Evolutionary conservation across 1,284 basidiomycete genomes (phyloP), one percentile per base, ranked within the genome.

Genomic region (Xerocomus cyaneibrunnescens): DNA sequence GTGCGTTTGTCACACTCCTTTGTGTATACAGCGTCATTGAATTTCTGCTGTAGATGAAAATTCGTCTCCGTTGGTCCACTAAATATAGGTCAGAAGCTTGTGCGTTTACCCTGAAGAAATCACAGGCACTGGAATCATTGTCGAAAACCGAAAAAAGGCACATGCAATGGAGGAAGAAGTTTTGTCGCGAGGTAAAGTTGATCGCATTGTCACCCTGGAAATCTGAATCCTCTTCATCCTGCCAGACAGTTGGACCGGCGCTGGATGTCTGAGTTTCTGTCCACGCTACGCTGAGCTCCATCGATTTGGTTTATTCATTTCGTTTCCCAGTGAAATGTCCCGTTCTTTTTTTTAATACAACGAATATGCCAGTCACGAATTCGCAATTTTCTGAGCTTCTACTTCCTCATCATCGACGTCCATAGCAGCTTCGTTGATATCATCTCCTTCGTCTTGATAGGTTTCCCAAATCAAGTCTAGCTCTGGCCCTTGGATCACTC

Each of bases 401-500:
- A 52, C 62, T 48, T 68, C 66, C 25, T 67, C 65, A 17, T 68
- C 66, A 13, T 68, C 66, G 34, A 77, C 76, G 46, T 84, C 83
- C 73, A 79, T 77, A 36, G 76, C 76, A 45, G 72, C 73, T 55
- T 79, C 75, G 50, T 68, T 71, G n/a, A 70, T 69, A 28, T 73
- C 72, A 34, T 78, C 75, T 27, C 69, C 68, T 12, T 76, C 75
- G 17, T 74, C 68, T 55, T 84, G 81, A 63, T 84, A 91, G 19
- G 84, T 76, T 51, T 77, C 79, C 77, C 84, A 91, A 27, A 90
- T 78, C 38, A 73, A 76, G 55, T 92, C 89, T 39, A 80, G 76
- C 60, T 89, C 85, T 2, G 88, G 87, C 0, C 88, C 89, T 62
- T 88, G 86, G 5, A 90, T 81, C 16, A 91, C 81, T 9, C 80